Conservation (phyloP, 495 filamentous ascomycete genomes). For the Penicillium lagena region DNA sequence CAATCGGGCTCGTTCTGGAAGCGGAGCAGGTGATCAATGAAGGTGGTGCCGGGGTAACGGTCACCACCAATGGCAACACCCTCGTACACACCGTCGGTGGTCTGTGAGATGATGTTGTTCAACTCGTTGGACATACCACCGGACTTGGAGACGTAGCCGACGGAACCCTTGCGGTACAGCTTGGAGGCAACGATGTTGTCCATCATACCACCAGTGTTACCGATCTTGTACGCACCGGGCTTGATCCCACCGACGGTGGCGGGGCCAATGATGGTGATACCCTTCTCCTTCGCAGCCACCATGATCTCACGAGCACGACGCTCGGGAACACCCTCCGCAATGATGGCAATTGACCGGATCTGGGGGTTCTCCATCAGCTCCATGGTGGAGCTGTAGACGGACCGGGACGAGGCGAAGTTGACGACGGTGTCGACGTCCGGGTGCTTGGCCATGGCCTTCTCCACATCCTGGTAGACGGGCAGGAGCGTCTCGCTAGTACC, state of each 20-base stretch:
- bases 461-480: constrained; percentile 92
- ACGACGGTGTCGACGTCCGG: constrained; percentile 94
- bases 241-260: constrained; percentile 99
- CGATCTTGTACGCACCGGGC: constrained; percentile 98
- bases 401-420: constrained; percentile 98
- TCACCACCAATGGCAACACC: constrained; percentile 99
- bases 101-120: constrained; percentile 97
- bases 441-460: constrained; percentile 96
- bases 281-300: constrained; percentile 93
- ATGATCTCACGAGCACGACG: constrained; percentile 96
- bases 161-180: constrained; percentile 97
- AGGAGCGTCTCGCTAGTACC: constrained; percentile 98
- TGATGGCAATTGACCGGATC: constrained; percentile 96
- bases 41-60: constrained; percentile 95
- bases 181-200: constrained; percentile 99
- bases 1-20: constrained; percentile 94
- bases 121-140: constrained; percentile 99
- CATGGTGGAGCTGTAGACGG: constrained; percentile 96
- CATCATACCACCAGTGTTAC: constrained; percentile 99
- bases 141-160: constrained; percentile 99
- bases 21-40: constrained; percentile 95
- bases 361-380: constrained; percentile 97
- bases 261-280: constrained; percentile 96
- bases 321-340: constrained; percentile 98
- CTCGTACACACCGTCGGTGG: constrained; percentile 95